Evolutionary conservation across 2,329 filamentous ascomycete species (phyloP), one percentile per base, ranked within the genome.

Genomic region (Colletotrichum truncatum): DNA sequence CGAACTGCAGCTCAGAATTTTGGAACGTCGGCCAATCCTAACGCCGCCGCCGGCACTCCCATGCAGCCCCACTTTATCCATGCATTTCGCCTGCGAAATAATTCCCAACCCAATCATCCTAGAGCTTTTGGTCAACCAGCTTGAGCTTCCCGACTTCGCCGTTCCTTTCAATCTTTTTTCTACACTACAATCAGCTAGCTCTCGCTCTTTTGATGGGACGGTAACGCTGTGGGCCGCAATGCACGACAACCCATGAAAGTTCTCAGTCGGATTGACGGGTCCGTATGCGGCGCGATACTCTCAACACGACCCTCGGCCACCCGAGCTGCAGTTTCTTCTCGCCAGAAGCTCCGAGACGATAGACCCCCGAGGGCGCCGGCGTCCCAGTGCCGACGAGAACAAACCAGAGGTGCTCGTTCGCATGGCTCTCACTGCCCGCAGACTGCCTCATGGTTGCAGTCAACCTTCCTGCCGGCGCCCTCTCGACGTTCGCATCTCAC

Each of bases 241-340:
- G 84, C 80, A 76, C 80, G 82, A 80, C 79, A 82, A 78, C 85
- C 81, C 84, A 89, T 89, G 86, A 88, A 83, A 85, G 79, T 83
- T 79, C 78, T 82, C 73, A 83, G 80, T 79, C 84, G 83, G 84
- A 82, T 87, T 78, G 84, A 88, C 78, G 80, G 85, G 81, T 85
- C 84, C 81, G 82, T 85, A 81, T 86, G 82, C 80, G 81, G 83
- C 81, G 83, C 84, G 75, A 81, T 86, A 76, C 78, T 85, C 74
- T 79, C 80, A 71, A 79, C 77, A 77, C 80, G 80, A 75, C 78
- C 78, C 68, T 77, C 78, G 16, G 52, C 48, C 21, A 51, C 39
- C 30, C 34, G 51, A 62, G 62, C 39, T 63, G 52, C 57, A 52
- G 57, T 57, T 43, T 54, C 63, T 58, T 60, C 45, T 23, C 39